Evolutionary conservation across 768 basidiomycete genomes (phyloP), one percentile per base, ranked within the genome.

Genomic region (Holtermannia corniformis): DNA sequence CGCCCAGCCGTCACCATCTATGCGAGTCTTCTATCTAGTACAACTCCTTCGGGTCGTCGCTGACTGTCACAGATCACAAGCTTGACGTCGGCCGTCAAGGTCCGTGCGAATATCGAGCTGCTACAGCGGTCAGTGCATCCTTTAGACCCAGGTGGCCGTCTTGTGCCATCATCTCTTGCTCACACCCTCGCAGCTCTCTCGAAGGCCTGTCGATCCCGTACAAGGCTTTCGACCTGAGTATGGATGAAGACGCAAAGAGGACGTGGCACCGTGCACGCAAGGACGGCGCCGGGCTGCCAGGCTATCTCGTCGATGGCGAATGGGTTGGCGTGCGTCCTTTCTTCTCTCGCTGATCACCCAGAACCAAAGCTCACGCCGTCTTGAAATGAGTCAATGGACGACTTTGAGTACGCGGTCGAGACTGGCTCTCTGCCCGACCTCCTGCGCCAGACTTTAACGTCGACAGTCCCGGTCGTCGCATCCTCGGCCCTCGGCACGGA

Each of bases 401-500:
- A 68, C 20, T 68, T 65, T 27, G 67, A 68, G 58, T 51, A 68
- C 22, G 67, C 67, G 21, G 64, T 65, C 16, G 67, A 68, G 43
- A 57, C 56, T 0, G 58, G 51, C 11, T 58, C 54, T 1, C 59
- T 68, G 24, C 58, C 50, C 42, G 13, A 49, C 12, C 63, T 68
- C 54, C 57, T 68, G 32, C 59, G 61, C 37, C 67, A 68, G 51
- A 61, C 65, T 43, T 49, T 53, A 32, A 37, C 32, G 32, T 7
- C 32, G 10, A 7, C 32, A 7, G 10, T 7, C 7, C 32, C 32
- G 10, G 32, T 37, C 32, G 32, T 16, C 7, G 16, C 16, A 16
- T 37, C 32, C 7, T 37, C 32, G 10, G 10, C 32, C 16, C 32
- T 37, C 7, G 32, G 32, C 32, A 37, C 32, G 16, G 32, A 37